Base-by-base conservation (phyloP, 352 stramenopile genomes). In the Phytophthora pinifolia region DNA sequence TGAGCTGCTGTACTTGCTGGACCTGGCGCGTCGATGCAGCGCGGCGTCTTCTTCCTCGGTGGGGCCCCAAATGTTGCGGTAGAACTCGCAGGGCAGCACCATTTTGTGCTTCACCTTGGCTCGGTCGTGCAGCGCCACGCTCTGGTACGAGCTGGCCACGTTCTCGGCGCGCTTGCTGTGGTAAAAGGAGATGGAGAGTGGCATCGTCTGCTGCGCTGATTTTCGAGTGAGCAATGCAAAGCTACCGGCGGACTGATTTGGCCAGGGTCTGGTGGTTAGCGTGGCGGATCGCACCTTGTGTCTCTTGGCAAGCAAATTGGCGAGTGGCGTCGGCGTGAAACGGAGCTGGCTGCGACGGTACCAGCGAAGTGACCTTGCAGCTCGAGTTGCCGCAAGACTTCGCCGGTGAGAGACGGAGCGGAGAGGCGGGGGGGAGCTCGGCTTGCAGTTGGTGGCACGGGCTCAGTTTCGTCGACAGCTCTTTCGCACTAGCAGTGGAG, bases 31-130 rank as follows among this genome's bases (percentile, higher is more conserved):
- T 17, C 59, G 43, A 4, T 54, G 57, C 9, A 59, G 47, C 18
- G 36, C 46, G 1, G 62, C 62, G 37, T 74, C 59, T 14, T 78
- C 62, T 29, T 72, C 55, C 9, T 71, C 67, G 12, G 52, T 61
- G 12, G 54, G 38, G 9, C 64, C 64, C 75, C 75, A 86, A 45
- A 86, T 86, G 45, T 86, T 86, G 46, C 62, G 55, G 65, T 83
- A 86, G 44, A 86, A 86, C 42, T 86, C 75, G 51, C 58, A 70
- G 4, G 62, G 65, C 31, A 77, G 56, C 35, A 53, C 57, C 52
- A 79, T 76, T 35, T 67, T 70, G 42, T 59, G 45, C 32, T 63
- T 60, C 9, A 73, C 49, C 39, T 78, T 74, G 17, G 46, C 54
- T 27, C 52, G 59, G 20, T 76, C 54, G 70, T 76, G 62, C 13